A percentile compares a stretch with the other conserved stretches of the same genome.
phyloP scores from a whole-genome alignment of 1,284 basidiomycete species.

The Rhodotorula sp. region DNA sequence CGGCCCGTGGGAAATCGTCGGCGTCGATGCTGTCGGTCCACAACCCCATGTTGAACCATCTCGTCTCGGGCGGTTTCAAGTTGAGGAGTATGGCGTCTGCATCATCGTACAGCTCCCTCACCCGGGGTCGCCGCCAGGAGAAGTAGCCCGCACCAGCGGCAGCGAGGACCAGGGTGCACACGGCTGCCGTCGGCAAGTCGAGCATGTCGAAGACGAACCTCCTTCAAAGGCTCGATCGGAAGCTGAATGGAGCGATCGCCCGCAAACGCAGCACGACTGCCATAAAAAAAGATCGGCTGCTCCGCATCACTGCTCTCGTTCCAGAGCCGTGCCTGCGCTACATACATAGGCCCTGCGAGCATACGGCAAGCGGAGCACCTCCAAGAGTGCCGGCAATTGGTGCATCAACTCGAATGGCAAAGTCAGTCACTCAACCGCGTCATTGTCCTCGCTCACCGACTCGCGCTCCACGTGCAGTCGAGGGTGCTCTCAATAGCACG shows the following conservation, averaged over 20 bases:
- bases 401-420: too few species aligned
- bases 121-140: background rate
- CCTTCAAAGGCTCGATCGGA: too few species aligned
- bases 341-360: too few species aligned
- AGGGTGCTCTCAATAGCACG: background rate
- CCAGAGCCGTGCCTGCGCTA: too few species aligned
- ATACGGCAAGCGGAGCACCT: too few species aligned
- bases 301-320: too few species aligned
- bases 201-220: background rate
- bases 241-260: too few species aligned
- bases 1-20: conserved; percentile 15
- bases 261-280: too few species aligned
- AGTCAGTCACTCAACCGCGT: background rate
- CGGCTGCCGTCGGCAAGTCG: background rate
- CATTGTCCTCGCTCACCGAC: background rate
- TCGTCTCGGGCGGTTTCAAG: background rate
- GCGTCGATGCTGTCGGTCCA: background rate
- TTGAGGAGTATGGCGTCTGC: conserved; percentile 27
- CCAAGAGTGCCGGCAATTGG: too few species aligned
- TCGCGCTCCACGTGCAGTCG: background rate
- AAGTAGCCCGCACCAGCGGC: background rate
- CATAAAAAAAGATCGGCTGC: too few species aligned
- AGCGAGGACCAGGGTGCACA: background rate
- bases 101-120: conserved; percentile 18
- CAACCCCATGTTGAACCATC: conserved; percentile 33